A percentile compares a stretch with the other conserved stretches of the same genome.
Evolutionary conservation across 352 stramenopile species (phyloP).

Genomic region (Pythium apleroticum): DNA sequence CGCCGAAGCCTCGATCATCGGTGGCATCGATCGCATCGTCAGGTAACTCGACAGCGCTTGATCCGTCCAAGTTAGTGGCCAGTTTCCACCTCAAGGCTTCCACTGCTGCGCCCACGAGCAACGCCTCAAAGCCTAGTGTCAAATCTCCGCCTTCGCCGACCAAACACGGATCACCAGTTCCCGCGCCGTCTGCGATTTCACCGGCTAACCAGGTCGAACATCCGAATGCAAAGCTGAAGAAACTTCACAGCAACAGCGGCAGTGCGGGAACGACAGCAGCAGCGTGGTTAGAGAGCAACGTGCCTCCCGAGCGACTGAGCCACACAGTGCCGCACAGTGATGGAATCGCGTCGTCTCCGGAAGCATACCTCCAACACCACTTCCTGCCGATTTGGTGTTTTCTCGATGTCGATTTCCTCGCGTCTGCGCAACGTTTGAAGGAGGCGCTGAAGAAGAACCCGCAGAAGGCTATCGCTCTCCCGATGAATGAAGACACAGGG

Average conservation of each 20-base stretch:
- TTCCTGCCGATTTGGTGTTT: conserved; percentile 80
- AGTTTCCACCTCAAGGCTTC: conserved; percentile 13
- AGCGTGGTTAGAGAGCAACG: conserved; percentile 46
- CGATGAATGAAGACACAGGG: conserved; percentile 57
- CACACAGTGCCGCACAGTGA: conserved; percentile 33
- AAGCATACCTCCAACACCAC: conserved; percentile 37
- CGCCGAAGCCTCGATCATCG: conserved; percentile 15
- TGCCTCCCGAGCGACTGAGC: conserved; percentile 46
- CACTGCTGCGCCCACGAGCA: not conserved
- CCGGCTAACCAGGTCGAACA: conserved; percentile 9
- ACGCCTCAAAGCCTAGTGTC: conserved; percentile 5
- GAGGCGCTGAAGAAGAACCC: conserved; percentile 19
- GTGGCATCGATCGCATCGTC: conserved; percentile 23
- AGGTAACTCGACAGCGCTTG: not conserved
- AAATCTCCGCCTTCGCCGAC: conserved; percentile 27
- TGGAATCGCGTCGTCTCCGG: not conserved
- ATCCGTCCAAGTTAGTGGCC: conserved; percentile 20
- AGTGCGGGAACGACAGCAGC: conserved; percentile 27
- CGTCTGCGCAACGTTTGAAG: conserved; percentile 5
- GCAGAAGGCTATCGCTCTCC: conserved; percentile 63
- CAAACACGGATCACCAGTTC: not conserved
- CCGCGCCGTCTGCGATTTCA: not conserved
- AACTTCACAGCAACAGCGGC: conserved; percentile 14
- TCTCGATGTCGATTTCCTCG: conserved; percentile 47
- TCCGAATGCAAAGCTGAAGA: conserved; percentile 18